phyloP scores from a whole-genome alignment of 202 grass and related monocot genomes.

The Tripidium arundinaceum region DNA sequence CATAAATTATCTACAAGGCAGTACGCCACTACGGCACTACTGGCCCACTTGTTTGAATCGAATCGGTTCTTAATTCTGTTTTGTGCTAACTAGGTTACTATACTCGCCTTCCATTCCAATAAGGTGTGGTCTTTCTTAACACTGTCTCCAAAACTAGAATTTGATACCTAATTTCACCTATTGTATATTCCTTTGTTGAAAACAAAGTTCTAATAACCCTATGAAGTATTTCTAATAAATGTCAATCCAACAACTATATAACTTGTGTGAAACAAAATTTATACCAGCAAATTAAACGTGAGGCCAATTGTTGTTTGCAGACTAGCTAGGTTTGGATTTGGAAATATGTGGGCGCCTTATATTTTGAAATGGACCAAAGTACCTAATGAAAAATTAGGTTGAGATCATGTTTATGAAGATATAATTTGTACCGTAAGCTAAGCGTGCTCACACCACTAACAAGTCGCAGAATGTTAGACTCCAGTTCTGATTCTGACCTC shows the following conservation, averaged over 20 bases:
- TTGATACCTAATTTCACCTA: not conserved
- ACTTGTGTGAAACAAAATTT: too few relatives aligned
- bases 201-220: not conserved
- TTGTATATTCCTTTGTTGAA: not conserved
- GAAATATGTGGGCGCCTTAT: too few relatives aligned
- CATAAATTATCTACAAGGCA: not conserved
- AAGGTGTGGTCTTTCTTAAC: not conserved
- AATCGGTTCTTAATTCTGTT: too few relatives aligned
- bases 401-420: too few relatives aligned
- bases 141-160: not conserved
- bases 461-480: slow-evolving; percentile 1
- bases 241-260: too few relatives aligned
- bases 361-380: too few relatives aligned
- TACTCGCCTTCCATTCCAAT: not conserved
- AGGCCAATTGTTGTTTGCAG: too few relatives aligned
- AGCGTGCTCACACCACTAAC: not conserved
- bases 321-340: too few relatives aligned
- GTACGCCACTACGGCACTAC: not conserved
- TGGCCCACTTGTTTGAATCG: not conserved
- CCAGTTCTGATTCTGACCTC: not conserved
- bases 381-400: not conserved
- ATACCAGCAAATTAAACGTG: too few relatives aligned
- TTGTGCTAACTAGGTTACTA: not conserved
- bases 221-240: not conserved
- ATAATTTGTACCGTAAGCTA: not conserved